Conservation (phyloP, 352 stramenopile species). For the Saprolegnia parasitica region DNA sequence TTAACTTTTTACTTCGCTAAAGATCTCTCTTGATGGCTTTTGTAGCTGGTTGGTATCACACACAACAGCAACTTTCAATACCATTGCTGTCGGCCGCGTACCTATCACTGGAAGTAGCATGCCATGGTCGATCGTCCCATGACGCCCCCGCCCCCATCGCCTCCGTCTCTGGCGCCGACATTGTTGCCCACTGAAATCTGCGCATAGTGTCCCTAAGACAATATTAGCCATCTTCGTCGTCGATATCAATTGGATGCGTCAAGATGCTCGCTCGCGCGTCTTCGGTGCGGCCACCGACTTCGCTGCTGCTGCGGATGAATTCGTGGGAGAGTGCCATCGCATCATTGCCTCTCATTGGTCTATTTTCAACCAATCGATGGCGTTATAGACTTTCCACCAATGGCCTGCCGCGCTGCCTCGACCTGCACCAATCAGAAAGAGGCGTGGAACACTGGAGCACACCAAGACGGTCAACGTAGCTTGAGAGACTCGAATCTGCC, state of each 20-base stretch:
- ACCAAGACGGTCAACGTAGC: background rate
- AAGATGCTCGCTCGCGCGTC: background rate
- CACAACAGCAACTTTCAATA: background rate
- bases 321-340: constrained; percentile 6
- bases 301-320: background rate
- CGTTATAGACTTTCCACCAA: constrained; percentile 6
- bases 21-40: background rate
- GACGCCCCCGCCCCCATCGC: too few species aligned
- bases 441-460: constrained; percentile 14
- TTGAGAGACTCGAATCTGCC: background rate
- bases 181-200: too few species aligned
- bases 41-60: background rate
- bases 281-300: too few species aligned
- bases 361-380: constrained; percentile 3
- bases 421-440: background rate
- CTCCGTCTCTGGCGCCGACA: too few species aligned
- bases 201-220: too few species aligned
- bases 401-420: background rate
- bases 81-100: background rate
- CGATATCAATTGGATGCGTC: background rate
- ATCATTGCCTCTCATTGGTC: background rate
- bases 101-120: too few species aligned
- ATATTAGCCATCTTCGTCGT: too few species aligned
- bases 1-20: background rate
- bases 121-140: too few species aligned